These are phyloP conservation scores for Dipodascus albidus DNA, from an alignment of 805 yeast genomes.

Conservation along the genomic window DNA sequence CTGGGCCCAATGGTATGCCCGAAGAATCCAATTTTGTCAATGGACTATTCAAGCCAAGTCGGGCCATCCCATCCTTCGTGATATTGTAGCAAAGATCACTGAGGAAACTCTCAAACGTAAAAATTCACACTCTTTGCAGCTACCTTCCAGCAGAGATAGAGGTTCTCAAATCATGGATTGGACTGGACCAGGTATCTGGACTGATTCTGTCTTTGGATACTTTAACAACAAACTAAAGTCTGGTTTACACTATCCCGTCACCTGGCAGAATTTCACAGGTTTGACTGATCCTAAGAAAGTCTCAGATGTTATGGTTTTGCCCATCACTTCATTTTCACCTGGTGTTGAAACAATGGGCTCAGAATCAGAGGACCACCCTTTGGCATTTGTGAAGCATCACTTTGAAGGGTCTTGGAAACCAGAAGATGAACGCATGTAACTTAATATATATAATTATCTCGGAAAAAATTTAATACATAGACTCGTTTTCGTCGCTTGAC, in stretches of 20 bases:
- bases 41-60: conserved; percentile 88
- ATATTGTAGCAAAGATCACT: conserved; percentile 67
- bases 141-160: conserved; percentile 43
- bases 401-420: conserved; percentile 58
- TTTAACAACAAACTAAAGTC: conserved; percentile 29
- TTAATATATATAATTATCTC: background rate
- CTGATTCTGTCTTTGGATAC: conserved; percentile 74
- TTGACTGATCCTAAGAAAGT: conserved; percentile 64
- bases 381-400: conserved; percentile 78
- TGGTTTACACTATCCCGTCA: conserved; percentile 17
- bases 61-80: conserved; percentile 85
- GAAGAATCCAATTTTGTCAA: conserved; percentile 90
- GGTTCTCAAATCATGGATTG: conserved; percentile 82
- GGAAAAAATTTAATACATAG: background rate
- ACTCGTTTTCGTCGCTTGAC: background rate
- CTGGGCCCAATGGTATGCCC: conserved; percentile 88
- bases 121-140: conserved; percentile 33
- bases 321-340: conserved; percentile 79
- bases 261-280: conserved; percentile 74
- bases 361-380: conserved; percentile 46
- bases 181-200: conserved; percentile 96
- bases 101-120: conserved; percentile 55
- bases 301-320: conserved; percentile 77
- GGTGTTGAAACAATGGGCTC: conserved; percentile 87
- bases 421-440: conserved; percentile 15